These are phyloP conservation scores for Pyricularia sp. DNA, from an alignment of 2,329 filamentous ascomycete genomes.

Conservation along the genomic window DNA sequence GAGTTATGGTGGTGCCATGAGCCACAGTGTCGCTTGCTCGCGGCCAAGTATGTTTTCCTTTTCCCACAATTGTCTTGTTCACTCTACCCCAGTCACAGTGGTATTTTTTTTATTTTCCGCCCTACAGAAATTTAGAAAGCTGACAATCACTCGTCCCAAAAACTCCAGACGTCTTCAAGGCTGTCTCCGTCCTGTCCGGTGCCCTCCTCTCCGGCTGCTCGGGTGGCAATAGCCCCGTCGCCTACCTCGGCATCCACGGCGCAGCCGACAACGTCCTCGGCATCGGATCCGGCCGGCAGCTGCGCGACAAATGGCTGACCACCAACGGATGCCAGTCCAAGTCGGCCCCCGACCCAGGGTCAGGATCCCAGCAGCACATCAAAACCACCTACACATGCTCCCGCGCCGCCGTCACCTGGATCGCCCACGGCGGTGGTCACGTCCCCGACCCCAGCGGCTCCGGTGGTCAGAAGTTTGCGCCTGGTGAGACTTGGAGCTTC, in stretches of 20 bases:
- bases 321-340: slow-evolving; percentile 24
- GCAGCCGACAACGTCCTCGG: slow-evolving; percentile 23
- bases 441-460: background rate
- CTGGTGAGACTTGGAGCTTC: background rate
- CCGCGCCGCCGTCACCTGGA: slow-evolving; percentile 21
- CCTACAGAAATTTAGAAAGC: too few relatives aligned
- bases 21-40: slow-evolving; percentile 29
- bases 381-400: slow-evolving; percentile 19
- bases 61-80: too few relatives aligned
- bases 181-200: slow-evolving; percentile 15
- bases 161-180: slow-evolving; percentile 10
- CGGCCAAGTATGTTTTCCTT: slow-evolving; percentile 23
- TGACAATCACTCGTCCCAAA: background rate
- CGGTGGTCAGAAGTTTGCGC: background rate
- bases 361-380: slow-evolving; percentile 10
- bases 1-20: slow-evolving; percentile 34
- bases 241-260: slow-evolving; percentile 3
- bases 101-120: too few relatives aligned
- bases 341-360: slow-evolving; percentile 12
- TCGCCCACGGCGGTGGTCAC: slow-evolving; percentile 21
- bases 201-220: slow-evolving; percentile 1
- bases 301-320: slow-evolving; percentile 25
- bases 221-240: slow-evolving; percentile 1
- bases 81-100: too few relatives aligned
- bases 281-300: slow-evolving; percentile 19